These are phyloP conservation scores for Ogataea hybrid DNA, from an alignment of 1,139 yeast species.

Conservation along the genomic window DNA sequence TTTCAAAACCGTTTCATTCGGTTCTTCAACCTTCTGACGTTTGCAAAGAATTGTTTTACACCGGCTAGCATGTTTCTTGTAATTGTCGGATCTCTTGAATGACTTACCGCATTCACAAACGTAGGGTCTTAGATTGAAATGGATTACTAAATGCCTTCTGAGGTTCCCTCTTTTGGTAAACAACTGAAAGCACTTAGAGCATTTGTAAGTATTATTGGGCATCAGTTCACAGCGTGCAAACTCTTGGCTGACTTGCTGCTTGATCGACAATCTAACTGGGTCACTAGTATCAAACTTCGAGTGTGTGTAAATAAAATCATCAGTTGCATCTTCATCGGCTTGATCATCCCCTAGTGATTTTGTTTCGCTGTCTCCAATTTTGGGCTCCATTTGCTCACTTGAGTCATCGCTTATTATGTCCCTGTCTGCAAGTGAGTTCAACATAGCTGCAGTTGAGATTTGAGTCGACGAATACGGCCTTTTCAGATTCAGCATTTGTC, in stretches of 20 bases:
- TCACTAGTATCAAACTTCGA: background rate
- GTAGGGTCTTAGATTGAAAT: conserved; percentile 21
- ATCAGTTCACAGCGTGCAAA: conserved; percentile 18
- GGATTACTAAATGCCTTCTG: conserved; percentile 21
- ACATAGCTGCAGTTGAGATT: too few relatives aligned
- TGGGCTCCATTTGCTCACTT: too few relatives aligned
- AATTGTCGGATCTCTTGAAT: conserved; percentile 23
- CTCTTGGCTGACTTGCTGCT: conserved; percentile 17
- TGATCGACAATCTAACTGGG: conserved; percentile 6
- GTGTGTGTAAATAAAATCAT: too few relatives aligned
- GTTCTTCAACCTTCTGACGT: background rate
- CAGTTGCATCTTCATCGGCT: too few relatives aligned
- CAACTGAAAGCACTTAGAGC: conserved; percentile 17
- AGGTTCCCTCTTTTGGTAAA: conserved; percentile 24
- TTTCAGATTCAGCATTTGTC: too few relatives aligned
- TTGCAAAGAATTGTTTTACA: conserved; percentile 12
- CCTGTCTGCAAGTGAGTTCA: too few relatives aligned
- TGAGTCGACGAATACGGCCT: too few relatives aligned
- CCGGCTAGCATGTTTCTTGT: conserved; percentile 17
- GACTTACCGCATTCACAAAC: conserved; percentile 21
- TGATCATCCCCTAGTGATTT: too few relatives aligned
- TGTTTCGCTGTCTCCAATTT: too few relatives aligned
- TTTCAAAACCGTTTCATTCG: background rate
- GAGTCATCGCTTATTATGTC: too few relatives aligned
- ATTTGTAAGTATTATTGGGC: conserved; percentile 15